These are phyloP conservation scores for Capniomyces stellatus DNA, from an alignment of 371 early-diverging fungal species.

Conservation along the genomic window DNA sequence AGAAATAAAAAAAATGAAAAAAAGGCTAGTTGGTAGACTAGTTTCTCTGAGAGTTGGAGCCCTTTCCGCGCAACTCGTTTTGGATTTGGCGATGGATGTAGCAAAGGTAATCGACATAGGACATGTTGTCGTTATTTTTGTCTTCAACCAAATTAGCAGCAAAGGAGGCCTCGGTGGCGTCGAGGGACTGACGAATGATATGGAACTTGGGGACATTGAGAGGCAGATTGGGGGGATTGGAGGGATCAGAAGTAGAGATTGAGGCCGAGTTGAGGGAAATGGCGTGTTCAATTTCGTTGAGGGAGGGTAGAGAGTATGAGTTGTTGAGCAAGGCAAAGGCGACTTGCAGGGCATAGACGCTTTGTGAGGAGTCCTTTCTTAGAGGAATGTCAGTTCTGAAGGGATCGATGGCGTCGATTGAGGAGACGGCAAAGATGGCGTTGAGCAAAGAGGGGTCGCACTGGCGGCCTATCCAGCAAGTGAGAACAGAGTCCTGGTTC, in stretches of 20 bases:
- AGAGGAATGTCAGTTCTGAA: slow-evolving; percentile 33
- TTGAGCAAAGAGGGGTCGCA: slow-evolving; percentile 36
- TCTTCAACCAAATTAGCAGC: slow-evolving; percentile 25
- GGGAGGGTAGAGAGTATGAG: background rate
- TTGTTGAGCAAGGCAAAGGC: slow-evolving; percentile 6
- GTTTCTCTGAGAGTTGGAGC: background rate
- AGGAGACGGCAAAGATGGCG: slow-evolving; percentile 53
- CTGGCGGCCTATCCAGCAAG: slow-evolving; percentile 75
- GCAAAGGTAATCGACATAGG: slow-evolving; percentile 84
- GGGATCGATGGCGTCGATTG: slow-evolving; percentile 51
- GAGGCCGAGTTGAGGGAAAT: background rate
- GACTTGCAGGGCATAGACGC: slow-evolving; percentile 34
- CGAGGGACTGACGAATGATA: slow-evolving; percentile 36
- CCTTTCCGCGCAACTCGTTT: slow-evolving; percentile 34
- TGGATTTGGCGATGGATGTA: slow-evolving; percentile 73
- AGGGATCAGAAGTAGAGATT: background rate
- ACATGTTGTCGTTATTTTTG: slow-evolving; percentile 60
- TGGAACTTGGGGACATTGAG: slow-evolving; percentile 16
- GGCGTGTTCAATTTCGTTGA: slow-evolving; percentile 1
- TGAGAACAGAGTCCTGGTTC: slow-evolving; percentile 53
- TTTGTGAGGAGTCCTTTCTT: slow-evolving; percentile 22
- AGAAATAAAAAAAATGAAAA: background rate
- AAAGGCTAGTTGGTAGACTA: background rate
- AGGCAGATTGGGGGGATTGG: background rate
- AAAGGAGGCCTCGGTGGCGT: slow-evolving; percentile 24